phyloP scores from a whole-genome alignment of 306 rosid species.

The Vachellia collinsii region DNA sequence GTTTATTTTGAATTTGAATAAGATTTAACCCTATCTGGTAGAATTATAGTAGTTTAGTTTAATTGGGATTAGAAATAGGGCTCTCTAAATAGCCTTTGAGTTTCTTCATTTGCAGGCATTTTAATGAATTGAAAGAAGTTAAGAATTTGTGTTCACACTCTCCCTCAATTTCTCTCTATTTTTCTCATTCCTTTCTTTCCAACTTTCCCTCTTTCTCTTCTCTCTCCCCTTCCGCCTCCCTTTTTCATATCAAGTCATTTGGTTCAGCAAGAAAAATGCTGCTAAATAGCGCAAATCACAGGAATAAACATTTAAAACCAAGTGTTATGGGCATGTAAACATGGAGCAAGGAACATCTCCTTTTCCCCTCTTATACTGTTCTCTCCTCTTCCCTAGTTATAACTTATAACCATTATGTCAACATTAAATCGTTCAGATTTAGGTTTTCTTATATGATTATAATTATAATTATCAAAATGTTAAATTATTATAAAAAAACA shows the following conservation, averaged over 20 bases:
- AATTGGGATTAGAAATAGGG: not conserved
- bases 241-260: not conserved
- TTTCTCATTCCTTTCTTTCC: not conserved
- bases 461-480: too few species aligned
- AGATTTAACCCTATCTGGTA: not conserved
- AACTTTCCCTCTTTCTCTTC: not conserved
- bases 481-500: too few species aligned
- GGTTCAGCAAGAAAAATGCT: not conserved
- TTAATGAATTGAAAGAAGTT: not conserved
- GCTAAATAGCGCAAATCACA: not conserved
- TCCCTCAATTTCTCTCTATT: not conserved
- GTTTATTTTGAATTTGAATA: not conserved
- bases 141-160: not conserved
- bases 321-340: not conserved
- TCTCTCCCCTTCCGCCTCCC: not conserved
- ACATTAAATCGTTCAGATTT: too few species aligned
- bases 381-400: too few species aligned
- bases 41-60: not conserved
- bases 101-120: not conserved
- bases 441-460: too few species aligned
- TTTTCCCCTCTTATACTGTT: too few species aligned
- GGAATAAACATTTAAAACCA: slow-evolving; percentile 25
- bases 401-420: too few species aligned
- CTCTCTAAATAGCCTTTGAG: not conserved
- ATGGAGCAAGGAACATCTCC: too few species aligned